These are phyloP conservation scores for Hypocrella siamensis DNA, from an alignment of 2,329 filamentous ascomycete genomes.

Conservation along the genomic window DNA sequence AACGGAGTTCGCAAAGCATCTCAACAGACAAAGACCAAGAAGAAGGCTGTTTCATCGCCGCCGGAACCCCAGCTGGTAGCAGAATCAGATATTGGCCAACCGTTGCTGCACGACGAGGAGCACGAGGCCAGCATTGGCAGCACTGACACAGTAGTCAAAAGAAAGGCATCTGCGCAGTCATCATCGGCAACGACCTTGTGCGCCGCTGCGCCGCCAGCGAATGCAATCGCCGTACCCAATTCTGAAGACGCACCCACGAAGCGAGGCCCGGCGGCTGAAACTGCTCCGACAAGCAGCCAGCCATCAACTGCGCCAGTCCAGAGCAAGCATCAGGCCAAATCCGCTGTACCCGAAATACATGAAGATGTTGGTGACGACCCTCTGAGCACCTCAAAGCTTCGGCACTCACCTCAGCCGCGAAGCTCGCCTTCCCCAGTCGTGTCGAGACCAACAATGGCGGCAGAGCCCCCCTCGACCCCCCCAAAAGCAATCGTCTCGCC, in stretches of 20 bases:
- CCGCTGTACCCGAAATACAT: slow-evolving; percentile 3
- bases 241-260: slow-evolving; percentile 10
- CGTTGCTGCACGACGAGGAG: slow-evolving; percentile 9
- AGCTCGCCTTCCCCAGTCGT: slow-evolving; percentile 1
- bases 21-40: slow-evolving; percentile 32
- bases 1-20: slow-evolving; percentile 33
- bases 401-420: too few species aligned
- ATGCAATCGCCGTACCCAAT: slow-evolving; percentile 2
- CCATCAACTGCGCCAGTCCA: too few species aligned
- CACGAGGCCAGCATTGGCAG: slow-evolving; percentile 23
- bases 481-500: slow-evolving; percentile 24
- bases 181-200: too few species aligned
- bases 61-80: too few species aligned
- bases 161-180: slow-evolving; percentile 9
- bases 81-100: too few species aligned
- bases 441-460: slow-evolving; percentile 4
- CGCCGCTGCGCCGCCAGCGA: slow-evolving; percentile 14
- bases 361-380: not conserved
- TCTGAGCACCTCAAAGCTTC: not conserved
- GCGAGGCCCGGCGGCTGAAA: slow-evolving; percentile 15
- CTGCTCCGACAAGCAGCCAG: too few species aligned
- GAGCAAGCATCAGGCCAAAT: too few species aligned
- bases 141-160: slow-evolving; percentile 26
- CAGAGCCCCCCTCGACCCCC: slow-evolving; percentile 26
- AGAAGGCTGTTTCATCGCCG: too few species aligned